A percentile compares a stretch with the other conserved stretches of the same genome.
These are phyloP conservation scores for Agrocybe pediades DNA, from an alignment of 768 basidiomycete genomes.

Conservation along the genomic window DNA sequence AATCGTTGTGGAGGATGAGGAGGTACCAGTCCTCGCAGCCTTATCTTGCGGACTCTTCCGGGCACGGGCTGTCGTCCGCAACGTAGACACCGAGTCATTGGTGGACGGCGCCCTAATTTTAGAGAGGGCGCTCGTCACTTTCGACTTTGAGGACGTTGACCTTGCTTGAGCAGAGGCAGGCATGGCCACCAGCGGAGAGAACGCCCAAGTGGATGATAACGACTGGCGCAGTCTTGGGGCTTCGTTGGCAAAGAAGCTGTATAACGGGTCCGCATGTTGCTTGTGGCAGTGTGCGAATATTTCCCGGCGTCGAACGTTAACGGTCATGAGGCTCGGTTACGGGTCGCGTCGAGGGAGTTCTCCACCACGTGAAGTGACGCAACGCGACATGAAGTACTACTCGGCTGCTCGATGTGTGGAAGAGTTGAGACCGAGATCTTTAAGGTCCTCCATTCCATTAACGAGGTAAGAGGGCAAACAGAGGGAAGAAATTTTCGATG, in stretches of 20 bases:
- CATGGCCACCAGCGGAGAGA: not conserved
- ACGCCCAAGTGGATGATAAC: not conserved
- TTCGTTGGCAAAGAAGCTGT: not conserved
- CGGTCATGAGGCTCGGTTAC: not conserved
- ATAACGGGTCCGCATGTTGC: not conserved
- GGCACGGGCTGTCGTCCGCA: not conserved
- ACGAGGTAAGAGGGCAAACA: too few relatives aligned
- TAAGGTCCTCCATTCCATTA: too few relatives aligned
- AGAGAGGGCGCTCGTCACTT: not conserved
- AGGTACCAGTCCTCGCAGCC: not conserved
- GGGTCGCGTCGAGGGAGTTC: not conserved
- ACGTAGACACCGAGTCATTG: not conserved
- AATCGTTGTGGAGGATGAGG: not conserved
- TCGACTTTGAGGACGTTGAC: not conserved
- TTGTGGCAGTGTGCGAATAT: not conserved
- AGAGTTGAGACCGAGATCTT: too few relatives aligned
- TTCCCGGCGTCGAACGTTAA: not conserved
- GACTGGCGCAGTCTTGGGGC: not conserved
- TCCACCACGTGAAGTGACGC: conserved; percentile 5
- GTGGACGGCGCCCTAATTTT: not conserved
- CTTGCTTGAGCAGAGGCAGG: not conserved
- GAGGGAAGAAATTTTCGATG: too few relatives aligned
- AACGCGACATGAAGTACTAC: too few relatives aligned
- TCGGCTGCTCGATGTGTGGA: too few relatives aligned
- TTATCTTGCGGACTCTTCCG: not conserved